Conservation (phyloP, 129 eudicot species). For the Logfia minima region DNA sequence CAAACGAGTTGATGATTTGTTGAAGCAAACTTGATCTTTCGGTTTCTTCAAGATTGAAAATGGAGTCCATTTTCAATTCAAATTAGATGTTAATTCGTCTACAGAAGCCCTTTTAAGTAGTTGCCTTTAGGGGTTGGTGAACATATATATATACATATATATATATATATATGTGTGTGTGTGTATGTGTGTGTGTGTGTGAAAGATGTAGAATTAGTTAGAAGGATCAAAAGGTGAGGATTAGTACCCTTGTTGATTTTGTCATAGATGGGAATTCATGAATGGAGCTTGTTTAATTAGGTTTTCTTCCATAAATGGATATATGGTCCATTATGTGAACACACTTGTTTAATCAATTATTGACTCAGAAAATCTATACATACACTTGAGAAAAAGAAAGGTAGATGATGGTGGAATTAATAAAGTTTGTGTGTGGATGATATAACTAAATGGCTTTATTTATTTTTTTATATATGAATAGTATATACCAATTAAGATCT, state of each 20-base stretch:
- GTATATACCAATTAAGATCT: constrained; percentile 1
- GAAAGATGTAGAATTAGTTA: background rate
- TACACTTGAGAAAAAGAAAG: constrained; percentile 1
- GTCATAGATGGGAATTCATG: constrained; percentile 27
- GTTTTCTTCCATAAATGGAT: constrained; percentile 24
- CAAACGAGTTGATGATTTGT: constrained; percentile 49
- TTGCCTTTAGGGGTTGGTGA: background rate
- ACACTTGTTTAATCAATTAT: constrained; percentile 17
- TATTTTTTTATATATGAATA: background rate
- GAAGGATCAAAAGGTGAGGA: constrained; percentile 15
- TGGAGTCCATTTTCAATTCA: constrained; percentile 55
- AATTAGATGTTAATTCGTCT: background rate
- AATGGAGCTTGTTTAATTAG: constrained; percentile 7
- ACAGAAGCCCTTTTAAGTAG: constrained; percentile 8
- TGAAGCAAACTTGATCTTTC: constrained; percentile 54
- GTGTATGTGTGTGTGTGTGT: too few species aligned
- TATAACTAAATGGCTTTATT: background rate
- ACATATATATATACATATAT: background rate
- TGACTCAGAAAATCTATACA: constrained; percentile 26
- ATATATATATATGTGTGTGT: background rate
- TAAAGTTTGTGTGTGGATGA: background rate
- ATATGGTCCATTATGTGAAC: constrained; percentile 30
- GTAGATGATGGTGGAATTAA: constrained; percentile 13
- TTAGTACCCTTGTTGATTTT: constrained; percentile 12
- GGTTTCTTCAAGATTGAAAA: constrained; percentile 56